phyloP scores from a whole-genome alignment of 2,329 filamentous ascomycete genomes.

The Fusarium tjaetaba region DNA sequence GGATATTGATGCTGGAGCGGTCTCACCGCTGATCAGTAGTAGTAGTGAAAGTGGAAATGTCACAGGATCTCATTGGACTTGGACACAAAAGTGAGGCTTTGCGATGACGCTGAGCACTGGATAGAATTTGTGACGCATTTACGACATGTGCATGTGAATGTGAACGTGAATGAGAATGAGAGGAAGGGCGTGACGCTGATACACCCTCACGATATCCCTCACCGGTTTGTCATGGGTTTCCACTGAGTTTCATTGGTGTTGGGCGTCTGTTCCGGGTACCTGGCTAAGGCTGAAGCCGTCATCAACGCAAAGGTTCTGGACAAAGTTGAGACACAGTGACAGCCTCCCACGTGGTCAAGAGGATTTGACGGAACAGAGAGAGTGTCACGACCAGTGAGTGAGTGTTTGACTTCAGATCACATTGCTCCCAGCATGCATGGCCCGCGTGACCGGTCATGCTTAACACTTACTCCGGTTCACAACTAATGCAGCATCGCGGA shows the following conservation, averaged over 20 bases:
- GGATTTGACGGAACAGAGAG: background rate
- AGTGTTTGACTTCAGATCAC: background rate
- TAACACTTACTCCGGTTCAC: background rate
- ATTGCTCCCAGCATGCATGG: background rate
- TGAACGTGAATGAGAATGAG: background rate
- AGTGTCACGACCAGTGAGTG: background rate
- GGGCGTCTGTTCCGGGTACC: background rate
- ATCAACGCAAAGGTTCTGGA: background rate
- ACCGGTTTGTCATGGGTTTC: background rate
- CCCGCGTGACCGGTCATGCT: background rate
- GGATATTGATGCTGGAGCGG: background rate
- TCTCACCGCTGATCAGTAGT: background rate
- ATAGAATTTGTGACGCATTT: background rate
- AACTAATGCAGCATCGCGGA: conserved; percentile 26
- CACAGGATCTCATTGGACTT: background rate
- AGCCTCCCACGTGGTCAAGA: background rate
- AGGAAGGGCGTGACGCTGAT: background rate
- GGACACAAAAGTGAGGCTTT: conserved; percentile 5
- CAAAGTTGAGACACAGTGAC: background rate
- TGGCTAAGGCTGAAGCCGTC: background rate
- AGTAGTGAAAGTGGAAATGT: background rate
- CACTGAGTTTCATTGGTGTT: background rate
- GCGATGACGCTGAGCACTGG: background rate
- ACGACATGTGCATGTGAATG: background rate
- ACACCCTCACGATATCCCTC: background rate